phyloP scores from a whole-genome alignment of 257 asterid genomes.

The Anisodus tanguticus region DNA sequence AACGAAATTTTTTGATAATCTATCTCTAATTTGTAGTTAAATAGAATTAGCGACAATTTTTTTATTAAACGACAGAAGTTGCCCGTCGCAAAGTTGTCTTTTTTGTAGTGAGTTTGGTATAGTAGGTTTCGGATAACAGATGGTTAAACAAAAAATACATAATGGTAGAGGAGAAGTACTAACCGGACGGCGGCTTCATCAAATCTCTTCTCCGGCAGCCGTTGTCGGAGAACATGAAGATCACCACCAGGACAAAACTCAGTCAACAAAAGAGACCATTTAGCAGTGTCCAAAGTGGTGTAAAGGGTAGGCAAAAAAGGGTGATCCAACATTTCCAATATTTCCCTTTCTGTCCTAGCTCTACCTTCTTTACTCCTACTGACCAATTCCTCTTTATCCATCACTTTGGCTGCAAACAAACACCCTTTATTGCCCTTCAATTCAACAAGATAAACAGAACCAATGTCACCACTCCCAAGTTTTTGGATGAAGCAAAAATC shows the following conservation, averaged over 20 bases:
- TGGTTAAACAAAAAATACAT: neutral
- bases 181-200: constrained; percentile 67
- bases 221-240: constrained; percentile 79
- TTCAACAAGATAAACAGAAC: constrained; percentile 76
- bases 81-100: too few species aligned
- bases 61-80: too few species aligned
- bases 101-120: too few species aligned
- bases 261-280: constrained; percentile 74
- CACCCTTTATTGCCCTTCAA: constrained; percentile 53
- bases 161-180: constrained; percentile 29
- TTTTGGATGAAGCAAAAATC: constrained; percentile 59
- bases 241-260: constrained; percentile 88
- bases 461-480: constrained; percentile 81
- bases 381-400: constrained; percentile 79
- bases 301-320: constrained; percentile 81
- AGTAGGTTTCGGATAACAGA: neutral
- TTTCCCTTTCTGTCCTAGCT: constrained; percentile 64
- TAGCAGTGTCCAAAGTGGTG: constrained; percentile 57
- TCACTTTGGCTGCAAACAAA: constrained; percentile 73
- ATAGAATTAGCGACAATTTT: too few species aligned
- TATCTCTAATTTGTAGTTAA: too few species aligned
- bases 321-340: constrained; percentile 76
- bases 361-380: constrained; percentile 68
- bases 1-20: too few species aligned
- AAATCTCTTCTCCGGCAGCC: constrained; percentile 63